These are phyloP conservation scores for Emericellopsis atlantica DNA, from an alignment of 2,329 filamentous ascomycete species.

Conservation along the genomic window DNA sequence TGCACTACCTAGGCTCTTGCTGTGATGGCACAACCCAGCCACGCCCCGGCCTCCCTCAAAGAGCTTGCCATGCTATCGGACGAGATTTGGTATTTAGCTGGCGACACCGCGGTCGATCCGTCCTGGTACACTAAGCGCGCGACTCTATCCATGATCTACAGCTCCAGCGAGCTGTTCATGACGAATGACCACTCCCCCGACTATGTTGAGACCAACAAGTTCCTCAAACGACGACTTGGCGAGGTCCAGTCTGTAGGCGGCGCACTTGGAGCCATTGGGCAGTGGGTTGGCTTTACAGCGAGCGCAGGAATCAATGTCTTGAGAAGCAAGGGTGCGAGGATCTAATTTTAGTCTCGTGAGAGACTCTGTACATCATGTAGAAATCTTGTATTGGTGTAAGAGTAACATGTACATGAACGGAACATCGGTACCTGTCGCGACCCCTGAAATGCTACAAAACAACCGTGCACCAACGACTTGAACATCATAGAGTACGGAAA, in stretches of 20 bases:
- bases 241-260: conserved; percentile 54
- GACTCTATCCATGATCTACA: conserved; percentile 45
- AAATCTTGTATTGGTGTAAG: too few relatives aligned
- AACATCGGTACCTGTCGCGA: too few relatives aligned
- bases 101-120: conserved; percentile 69
- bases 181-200: conserved; percentile 67
- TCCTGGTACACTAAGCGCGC: conserved; percentile 70
- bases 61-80: conserved; percentile 78
- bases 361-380: too few relatives aligned
- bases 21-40: conserved; percentile 74
- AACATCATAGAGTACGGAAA: too few relatives aligned
- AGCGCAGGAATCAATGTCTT: conserved; percentile 68
- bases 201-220: conserved; percentile 68
- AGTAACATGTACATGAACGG: too few relatives aligned
- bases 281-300: conserved; percentile 76
- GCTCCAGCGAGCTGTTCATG: conserved; percentile 82
- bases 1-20: conserved; percentile 56
- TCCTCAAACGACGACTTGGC: conserved; percentile 62
- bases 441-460: too few relatives aligned
- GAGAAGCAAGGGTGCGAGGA: conserved; percentile 74
- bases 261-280: conserved; percentile 48
- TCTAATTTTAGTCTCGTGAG: conserved; percentile 32
- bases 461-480: too few relatives aligned
- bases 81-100: conserved; percentile 82
- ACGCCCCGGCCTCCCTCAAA: conserved; percentile 60